Evolutionary conservation across 2,329 filamentous ascomycete species (phyloP), one percentile per base, ranked within the genome.

Genomic region (Pestalotiopsis sp.): DNA sequence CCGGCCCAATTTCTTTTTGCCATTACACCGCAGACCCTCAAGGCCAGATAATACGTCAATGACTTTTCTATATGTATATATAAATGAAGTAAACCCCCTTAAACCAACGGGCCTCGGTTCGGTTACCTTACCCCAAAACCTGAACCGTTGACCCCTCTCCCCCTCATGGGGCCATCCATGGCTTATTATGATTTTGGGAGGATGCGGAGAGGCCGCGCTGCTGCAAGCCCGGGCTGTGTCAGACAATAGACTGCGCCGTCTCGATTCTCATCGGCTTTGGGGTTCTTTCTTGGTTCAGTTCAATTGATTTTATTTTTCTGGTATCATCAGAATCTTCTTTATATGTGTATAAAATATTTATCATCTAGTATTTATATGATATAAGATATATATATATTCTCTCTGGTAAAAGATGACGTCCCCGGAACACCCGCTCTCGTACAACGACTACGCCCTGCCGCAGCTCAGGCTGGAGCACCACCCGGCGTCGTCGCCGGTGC

Each of bases 401-500:
- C 3, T 12, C 9, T n/a, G 27, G 7, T 7, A 58, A 67, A 67
- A 45, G n/a, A 66, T 69, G 65, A 68, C 69, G 38, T 69, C 64
- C 14, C 69, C 68, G 56, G 41, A 64, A 36, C 68, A 66, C 25
- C 77, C 78, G 27, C 36, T 67, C 4, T 78, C 78, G 68, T 88
- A 88, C 77, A 78, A 77, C 70, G 72, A 77, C 59, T 77, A 85
- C 66, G 69, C 75, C 57, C 79, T 86, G 69, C 81, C 82, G 2
- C 77, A 84, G 52, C 80, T 88, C 73, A 80, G 77, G 61, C 76
- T 88, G 74, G 82, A 81, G 60, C 86, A 88, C 73, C 80, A 86
- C 71, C 86, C 86, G 0, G 68, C 77, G 2, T 79, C 80, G 9
- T 88, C 90, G 0, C 77, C 85, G 12, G 80, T 84, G 2, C 85